Conservation (phyloP, 371 early-diverging fungal species). For the Apophysomyces variabilis region DNA sequence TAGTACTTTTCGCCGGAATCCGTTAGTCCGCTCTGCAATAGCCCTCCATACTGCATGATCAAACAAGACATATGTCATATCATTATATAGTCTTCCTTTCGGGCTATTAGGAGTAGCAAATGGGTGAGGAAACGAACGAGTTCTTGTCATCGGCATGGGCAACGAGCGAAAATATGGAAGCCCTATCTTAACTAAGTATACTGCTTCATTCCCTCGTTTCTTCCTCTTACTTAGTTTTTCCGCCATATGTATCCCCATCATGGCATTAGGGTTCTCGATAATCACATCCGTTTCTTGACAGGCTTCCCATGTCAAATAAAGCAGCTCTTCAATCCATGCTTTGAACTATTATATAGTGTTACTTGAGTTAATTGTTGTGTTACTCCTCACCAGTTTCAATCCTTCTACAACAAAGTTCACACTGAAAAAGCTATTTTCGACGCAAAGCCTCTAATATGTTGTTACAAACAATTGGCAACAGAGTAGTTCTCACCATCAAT, state of each 20-base stretch:
- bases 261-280: constrained; percentile 77
- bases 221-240: constrained; percentile 58
- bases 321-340: constrained; percentile 77
- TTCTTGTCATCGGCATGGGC: constrained; percentile 88
- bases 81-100: constrained; percentile 75
- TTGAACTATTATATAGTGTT: background rate
- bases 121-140: constrained; percentile 81
- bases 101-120: constrained; percentile 73
- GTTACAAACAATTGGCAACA: background rate
- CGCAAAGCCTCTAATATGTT: constrained; percentile 63
- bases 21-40: constrained; percentile 66
- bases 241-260: constrained; percentile 81
- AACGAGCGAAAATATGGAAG: constrained; percentile 80
- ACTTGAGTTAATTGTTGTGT: background rate
- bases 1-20: constrained; percentile 63
- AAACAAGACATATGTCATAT: constrained; percentile 78
- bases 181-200: constrained; percentile 14
- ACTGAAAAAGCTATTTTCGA: constrained; percentile 78
- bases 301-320: constrained; percentile 68
- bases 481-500: constrained; percentile 50
- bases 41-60: constrained; percentile 82
- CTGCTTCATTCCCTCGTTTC: background rate
- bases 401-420: constrained; percentile 73
- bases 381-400: constrained; percentile 44
- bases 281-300: constrained; percentile 76